A percentile compares a stretch with the other conserved stretches of the same genome.
These are phyloP conservation scores for Lenwebbia sp. DNA, from an alignment of 345 rosid genomes.

Conservation along the genomic window DNA sequence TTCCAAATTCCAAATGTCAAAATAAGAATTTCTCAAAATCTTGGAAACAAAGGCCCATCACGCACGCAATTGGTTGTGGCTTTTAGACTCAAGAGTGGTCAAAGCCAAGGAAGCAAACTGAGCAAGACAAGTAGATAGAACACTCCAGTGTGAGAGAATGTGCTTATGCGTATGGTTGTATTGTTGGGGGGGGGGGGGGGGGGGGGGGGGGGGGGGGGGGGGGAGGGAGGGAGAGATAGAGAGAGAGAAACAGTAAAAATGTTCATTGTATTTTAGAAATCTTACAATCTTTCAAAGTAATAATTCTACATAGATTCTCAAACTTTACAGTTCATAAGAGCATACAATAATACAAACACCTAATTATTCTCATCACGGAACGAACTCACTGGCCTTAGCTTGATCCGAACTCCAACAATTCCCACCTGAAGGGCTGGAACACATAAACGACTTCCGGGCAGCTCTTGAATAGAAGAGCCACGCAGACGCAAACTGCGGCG, in stretches of 20 bases:
- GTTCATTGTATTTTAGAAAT: not conserved
- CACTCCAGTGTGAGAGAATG: not conserved
- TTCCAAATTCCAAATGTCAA: not conserved
- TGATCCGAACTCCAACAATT: slow-evolving; percentile 62
- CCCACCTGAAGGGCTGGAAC: slow-evolving; percentile 99
- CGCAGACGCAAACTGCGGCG: slow-evolving; percentile 97
- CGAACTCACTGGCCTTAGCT: not conserved
- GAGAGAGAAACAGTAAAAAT: not conserved
- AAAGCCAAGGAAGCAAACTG: not conserved
- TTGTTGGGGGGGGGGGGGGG: too few species aligned
- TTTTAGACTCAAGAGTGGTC: not conserved
- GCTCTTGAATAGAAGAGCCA: slow-evolving; percentile 94
- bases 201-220: too few species aligned
- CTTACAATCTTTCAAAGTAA: not conserved
- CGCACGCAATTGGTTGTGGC: not conserved
- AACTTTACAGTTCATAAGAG: not conserved
- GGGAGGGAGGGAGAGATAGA: too few species aligned
- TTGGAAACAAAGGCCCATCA: not conserved
- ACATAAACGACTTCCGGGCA: slow-evolving; percentile 84
- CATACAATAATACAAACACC: not conserved
- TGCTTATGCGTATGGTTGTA: too few species aligned
- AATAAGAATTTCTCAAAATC: not conserved
- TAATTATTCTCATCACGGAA: not conserved
- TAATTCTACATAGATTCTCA: not conserved
- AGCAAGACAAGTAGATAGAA: not conserved